A percentile compares a stretch with the other conserved stretches of the same genome.
Evolutionary conservation across 345 rosid genomes (phyloP).

Genomic region (Cardiospermum halicacabum): DNA sequence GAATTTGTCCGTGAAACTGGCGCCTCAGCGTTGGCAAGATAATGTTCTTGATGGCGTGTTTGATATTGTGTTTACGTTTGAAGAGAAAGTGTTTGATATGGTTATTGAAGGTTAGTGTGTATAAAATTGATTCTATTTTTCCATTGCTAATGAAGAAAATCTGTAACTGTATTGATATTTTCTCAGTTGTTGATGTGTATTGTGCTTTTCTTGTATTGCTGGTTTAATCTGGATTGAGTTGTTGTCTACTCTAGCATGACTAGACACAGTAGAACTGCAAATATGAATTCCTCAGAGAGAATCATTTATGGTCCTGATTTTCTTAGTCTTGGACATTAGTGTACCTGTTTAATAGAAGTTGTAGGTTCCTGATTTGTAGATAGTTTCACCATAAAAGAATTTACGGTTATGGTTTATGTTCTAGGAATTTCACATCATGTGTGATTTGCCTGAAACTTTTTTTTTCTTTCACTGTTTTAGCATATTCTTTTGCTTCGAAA

Average conservation of each 20-base stretch:
- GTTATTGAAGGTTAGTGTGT: conserved; percentile 68
- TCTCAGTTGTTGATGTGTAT: neutral
- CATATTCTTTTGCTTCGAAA: neutral
- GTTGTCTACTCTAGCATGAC: too few species aligned
- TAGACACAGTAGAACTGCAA: too few species aligned
- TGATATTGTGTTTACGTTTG: conserved; percentile 74
- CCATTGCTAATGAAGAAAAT: neutral
- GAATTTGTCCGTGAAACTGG: conserved; percentile 63
- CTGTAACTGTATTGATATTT: neutral
- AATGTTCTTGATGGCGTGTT: conserved; percentile 85
- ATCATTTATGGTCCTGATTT: neutral
- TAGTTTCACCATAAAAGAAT: neutral
- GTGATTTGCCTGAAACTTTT: neutral
- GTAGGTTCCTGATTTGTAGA: neutral
- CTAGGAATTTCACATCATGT: neutral
- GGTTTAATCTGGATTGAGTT: too few species aligned
- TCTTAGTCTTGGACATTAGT: neutral
- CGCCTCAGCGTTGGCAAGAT: conserved; percentile 97
- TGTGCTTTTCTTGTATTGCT: neutral
- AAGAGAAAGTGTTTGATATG: conserved; percentile 91
- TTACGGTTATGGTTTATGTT: neutral
- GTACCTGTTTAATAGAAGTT: neutral
- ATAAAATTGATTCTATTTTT: neutral
- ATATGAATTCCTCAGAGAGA: neutral
- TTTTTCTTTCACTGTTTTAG: neutral